phyloP scores from a whole-genome alignment of 805 yeast species.

The Suhomyces canberraensis region DNA sequence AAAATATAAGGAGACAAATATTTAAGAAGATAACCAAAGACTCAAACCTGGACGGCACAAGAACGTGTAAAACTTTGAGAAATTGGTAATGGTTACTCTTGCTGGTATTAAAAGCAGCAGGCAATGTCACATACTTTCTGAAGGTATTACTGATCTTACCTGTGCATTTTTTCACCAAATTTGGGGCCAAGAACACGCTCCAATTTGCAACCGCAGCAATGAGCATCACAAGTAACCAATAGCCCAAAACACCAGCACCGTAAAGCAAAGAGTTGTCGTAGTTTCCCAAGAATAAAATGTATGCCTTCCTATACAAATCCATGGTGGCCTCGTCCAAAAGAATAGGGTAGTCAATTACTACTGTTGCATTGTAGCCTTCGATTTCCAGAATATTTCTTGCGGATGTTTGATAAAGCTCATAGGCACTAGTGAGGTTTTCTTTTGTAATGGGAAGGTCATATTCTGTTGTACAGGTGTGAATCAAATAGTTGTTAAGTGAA shows the following conservation, averaged over 20 bases:
- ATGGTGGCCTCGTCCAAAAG: constrained; percentile 14
- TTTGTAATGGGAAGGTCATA: constrained; percentile 17
- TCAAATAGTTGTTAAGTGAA: constrained; percentile 6
- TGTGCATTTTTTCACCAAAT: constrained; percentile 23
- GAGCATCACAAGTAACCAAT: constrained; percentile 17
- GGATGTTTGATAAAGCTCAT: constrained; percentile 9
- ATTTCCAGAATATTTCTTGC: constrained; percentile 19
- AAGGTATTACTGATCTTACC: constrained; percentile 18
- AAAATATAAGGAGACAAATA: constrained; percentile 15
- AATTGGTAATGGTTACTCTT: constrained; percentile 18
- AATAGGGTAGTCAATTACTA: constrained; percentile 21
- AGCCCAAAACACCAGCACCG: constrained; percentile 20
- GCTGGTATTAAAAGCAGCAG: constrained; percentile 19
- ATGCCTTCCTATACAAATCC: constrained; percentile 11
- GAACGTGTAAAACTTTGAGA: constrained; percentile 16
- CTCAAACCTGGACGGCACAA: constrained; percentile 38
- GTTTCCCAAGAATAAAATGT: constrained; percentile 19
- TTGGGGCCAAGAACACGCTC: constrained; percentile 28
- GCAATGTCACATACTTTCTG: constrained; percentile 16
- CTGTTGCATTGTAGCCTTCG: constrained; percentile 19
- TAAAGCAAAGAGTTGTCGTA: constrained; percentile 23
- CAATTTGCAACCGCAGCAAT: constrained; percentile 10
- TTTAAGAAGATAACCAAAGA: constrained; percentile 24
- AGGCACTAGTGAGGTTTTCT: constrained; percentile 15
- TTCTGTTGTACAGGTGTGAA: constrained; percentile 17